Evolutionary conservation across 2,329 filamentous ascomycete species (phyloP), one percentile per base, ranked within the genome.

Genomic region (Neobulgaria alba): DNA sequence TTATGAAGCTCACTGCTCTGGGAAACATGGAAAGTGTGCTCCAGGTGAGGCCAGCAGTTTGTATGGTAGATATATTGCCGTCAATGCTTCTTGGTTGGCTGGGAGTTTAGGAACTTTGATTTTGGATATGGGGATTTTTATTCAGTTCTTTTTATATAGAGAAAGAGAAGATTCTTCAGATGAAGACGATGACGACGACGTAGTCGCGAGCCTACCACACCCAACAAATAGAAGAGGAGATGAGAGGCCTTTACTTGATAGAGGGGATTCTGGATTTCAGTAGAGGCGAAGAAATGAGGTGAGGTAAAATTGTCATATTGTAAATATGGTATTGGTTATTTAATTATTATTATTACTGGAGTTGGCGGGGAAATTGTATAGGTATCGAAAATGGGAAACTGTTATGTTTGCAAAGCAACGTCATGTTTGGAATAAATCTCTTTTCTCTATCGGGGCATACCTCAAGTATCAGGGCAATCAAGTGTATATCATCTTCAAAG

Each of bases 141-240:
- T 77, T 9, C 90, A 96, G 63, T 95, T 94, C 59, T 95, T 93
- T 60, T 61, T 94, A 57, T 96, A 96, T 61, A 73, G 55, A n/a
- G 49, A 52, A 14, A 18, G 44, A 7, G 47, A 42, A 21, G 46
- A 37, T 4, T 10, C 5, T n/a, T n/a, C n/a, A n/a, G n/a, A 26
- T 26, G 23, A 26, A 26, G 12, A 7, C 7, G 23, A 26, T 26
- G 23, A 26, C 23, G 23, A 26, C 23, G 23, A 12, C 23, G 12
- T n/a, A n/a, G n/a, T n/a, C n/a, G 23, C 7, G 23, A 26, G 23
- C 12, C 7, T 7, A 12, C 7, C 12, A 12, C 23, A 26, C 12
- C 12, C 23, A 12, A 7, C 23, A 12, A 12, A 26, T 26, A 26
- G 23, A 7, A 7, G 7, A 26, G 12, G 23, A 12, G 7, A 26